These are phyloP conservation scores for Oryza longistaminata DNA, from an alignment of 176 grass and related monocot species.

Conservation along the genomic window DNA sequence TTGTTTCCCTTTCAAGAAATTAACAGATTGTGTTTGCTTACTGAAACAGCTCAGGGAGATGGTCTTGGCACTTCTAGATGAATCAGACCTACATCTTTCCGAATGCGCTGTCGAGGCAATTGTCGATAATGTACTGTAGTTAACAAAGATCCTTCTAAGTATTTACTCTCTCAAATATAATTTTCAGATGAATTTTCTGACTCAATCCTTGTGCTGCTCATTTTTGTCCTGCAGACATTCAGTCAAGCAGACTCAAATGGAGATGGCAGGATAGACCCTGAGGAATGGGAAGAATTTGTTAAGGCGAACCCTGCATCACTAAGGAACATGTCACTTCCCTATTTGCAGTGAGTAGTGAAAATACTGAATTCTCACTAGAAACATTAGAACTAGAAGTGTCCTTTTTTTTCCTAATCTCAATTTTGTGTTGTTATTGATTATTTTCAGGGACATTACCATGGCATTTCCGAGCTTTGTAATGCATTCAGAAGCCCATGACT, in stretches of 20 bases:
- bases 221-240: constrained; percentile 61
- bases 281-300: constrained; percentile 77
- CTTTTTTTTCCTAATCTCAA: neutral
- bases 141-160: neutral
- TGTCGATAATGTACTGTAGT: constrained; percentile 58
- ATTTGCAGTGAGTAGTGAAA: constrained; percentile 54
- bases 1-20: neutral
- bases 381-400: neutral
- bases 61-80: constrained; percentile 68
- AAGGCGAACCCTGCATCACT: constrained; percentile 65
- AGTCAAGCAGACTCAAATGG: constrained; percentile 68
- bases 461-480: constrained; percentile 68
- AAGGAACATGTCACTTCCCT: constrained; percentile 83
- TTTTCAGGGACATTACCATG: constrained; percentile 65
- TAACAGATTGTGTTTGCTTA: neutral
- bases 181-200: neutral
- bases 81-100: constrained; percentile 63
- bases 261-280: constrained; percentile 74
- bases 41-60: constrained; percentile 66
- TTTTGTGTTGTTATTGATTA: neutral
- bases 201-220: neutral
- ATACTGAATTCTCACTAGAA: neutral
- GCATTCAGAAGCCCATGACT: constrained; percentile 50
- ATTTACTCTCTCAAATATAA: neutral
- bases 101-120: constrained; percentile 54